Evolutionary conservation across 495 filamentous ascomycete genomes (phyloP).

Genomic region (Thozetella sp.): DNA sequence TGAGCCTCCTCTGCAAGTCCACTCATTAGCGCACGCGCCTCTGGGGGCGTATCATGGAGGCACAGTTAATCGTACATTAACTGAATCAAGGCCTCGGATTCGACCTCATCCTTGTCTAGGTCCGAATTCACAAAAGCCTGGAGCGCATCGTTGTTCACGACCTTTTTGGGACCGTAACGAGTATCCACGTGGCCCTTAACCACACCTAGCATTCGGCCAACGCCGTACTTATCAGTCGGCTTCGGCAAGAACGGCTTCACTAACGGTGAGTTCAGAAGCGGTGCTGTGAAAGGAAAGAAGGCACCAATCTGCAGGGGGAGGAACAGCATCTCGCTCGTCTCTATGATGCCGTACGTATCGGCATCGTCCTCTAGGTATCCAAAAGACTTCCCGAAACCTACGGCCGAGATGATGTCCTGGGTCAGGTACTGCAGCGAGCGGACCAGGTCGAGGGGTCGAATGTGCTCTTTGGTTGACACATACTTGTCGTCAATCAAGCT

Average conservation of each 20-base stretch:
- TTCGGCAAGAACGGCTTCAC: constrained; percentile 5
- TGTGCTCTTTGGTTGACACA: background rate
- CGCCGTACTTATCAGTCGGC: background rate
- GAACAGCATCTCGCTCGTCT: constrained; percentile 9
- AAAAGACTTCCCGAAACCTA: constrained; percentile 38
- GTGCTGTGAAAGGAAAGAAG: background rate
- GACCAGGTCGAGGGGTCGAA: constrained; percentile 33
- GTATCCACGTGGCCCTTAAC: constrained; percentile 7
- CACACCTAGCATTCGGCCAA: constrained; percentile 8
- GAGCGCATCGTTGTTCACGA: constrained; percentile 8
- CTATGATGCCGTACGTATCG: constrained; percentile 29
- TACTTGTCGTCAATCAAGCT: constrained; percentile 16
- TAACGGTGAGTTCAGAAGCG: background rate
- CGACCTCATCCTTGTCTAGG: constrained; percentile 11
- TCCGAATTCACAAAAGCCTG: constrained; percentile 14
- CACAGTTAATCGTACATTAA: constrained; percentile 39
- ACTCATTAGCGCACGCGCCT: too few relatives aligned
- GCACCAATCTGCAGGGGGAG: constrained; percentile 3
- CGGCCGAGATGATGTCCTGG: constrained; percentile 36
- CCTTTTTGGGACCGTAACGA: constrained; percentile 11
- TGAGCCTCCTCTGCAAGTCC: constrained; percentile 37
- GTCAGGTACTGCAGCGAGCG: constrained; percentile 33
- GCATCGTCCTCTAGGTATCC: constrained; percentile 35
- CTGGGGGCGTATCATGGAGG: too few relatives aligned
- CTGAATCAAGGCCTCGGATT: constrained; percentile 15